A percentile compares a stretch with the other conserved stretches of the same genome.
These are phyloP conservation scores for Priceomyces melissophilus DNA, from an alignment of 805 yeast genomes.

Conservation along the genomic window DNA sequence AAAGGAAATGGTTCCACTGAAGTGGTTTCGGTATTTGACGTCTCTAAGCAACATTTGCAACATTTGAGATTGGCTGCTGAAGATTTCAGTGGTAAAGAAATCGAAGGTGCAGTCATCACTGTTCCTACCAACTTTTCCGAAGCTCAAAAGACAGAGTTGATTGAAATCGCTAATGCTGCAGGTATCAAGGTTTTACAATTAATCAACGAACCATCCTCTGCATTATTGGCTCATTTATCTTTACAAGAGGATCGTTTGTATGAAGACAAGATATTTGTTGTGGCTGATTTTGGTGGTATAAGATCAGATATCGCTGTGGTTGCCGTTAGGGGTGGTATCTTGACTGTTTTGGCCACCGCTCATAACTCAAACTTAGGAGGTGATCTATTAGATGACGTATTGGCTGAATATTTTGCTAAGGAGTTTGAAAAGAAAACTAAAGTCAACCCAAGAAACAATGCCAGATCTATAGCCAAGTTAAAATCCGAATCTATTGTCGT, in stretches of 20 bases:
- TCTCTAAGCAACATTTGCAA: slow-evolving; percentile 76
- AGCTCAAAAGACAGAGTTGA: slow-evolving; percentile 64
- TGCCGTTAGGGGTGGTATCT: slow-evolving; percentile 89
- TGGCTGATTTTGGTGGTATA: slow-evolving; percentile 95
- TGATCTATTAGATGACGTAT: slow-evolving; percentile 72
- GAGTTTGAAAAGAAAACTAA: slow-evolving; percentile 90
- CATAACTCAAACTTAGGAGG: slow-evolving; percentile 88
- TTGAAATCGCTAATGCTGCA: slow-evolving; percentile 60
- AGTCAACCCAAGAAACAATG: slow-evolving; percentile 74
- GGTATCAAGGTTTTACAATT: slow-evolving; percentile 81
- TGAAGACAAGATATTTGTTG: slow-evolving; percentile 77
- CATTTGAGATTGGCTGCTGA: slow-evolving; percentile 85
- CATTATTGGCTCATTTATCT: slow-evolving; percentile 75
- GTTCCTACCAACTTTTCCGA: slow-evolving; percentile 87
- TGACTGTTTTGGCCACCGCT: slow-evolving; percentile 81
- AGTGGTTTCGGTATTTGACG: slow-evolving; percentile 68
- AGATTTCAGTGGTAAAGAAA: slow-evolving; percentile 79
- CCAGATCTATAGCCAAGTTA: slow-evolving; percentile 86
- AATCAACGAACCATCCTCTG: slow-evolving; percentile 90
- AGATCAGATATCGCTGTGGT: slow-evolving; percentile 93
- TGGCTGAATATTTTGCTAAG: slow-evolving; percentile 81
- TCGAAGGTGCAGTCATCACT: slow-evolving; percentile 82
- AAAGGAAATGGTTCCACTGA: slow-evolving; percentile 49
- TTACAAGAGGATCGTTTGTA: slow-evolving; percentile 43
- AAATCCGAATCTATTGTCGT: slow-evolving; percentile 77